A percentile compares a stretch with the other conserved stretches of the same genome.
Evolutionary conservation across 176 grass and related monocot species (phyloP).

Genomic region (Rhynchospora tenuis): DNA sequence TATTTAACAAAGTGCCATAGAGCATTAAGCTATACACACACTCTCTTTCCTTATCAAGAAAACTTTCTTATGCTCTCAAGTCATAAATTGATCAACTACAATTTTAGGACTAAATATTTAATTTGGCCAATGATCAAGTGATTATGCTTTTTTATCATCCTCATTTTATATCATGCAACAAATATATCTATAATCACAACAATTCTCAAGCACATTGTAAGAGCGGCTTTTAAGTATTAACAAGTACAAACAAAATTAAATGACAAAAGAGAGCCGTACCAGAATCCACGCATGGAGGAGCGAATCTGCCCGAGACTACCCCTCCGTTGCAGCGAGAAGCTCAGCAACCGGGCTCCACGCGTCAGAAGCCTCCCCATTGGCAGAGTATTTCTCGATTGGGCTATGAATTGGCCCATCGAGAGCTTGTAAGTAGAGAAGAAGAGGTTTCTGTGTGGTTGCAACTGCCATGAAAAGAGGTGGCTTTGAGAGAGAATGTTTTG

Average conservation of each 20-base stretch:
- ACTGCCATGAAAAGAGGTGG: constrained; percentile 7
- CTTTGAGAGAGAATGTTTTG: not conserved
- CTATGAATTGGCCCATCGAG: not conserved
- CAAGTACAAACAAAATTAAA: not conserved
- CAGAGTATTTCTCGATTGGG: not conserved
- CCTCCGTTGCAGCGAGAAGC: constrained; percentile 15
- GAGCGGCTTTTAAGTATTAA: not conserved
- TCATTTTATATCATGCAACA: not conserved
- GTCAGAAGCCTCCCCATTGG: constrained; percentile 5
- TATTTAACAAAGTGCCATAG: not conserved
- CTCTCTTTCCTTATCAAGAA: not conserved
- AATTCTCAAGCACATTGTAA: not conserved
- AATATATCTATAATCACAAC: not conserved
- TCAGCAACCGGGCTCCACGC: not conserved
- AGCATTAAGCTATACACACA: not conserved
- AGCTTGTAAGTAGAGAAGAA: constrained; percentile 1
- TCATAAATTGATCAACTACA: not conserved
- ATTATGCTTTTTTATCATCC: not conserved
- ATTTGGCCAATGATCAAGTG: not conserved
- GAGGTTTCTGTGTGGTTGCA: not conserved
- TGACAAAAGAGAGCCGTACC: not conserved
- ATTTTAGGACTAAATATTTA: not conserved
- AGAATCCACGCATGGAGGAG: constrained; percentile 12
- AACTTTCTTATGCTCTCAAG: not conserved
- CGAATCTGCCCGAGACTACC: not conserved